Conservation (phyloP, 306 rosid genomes). For the Malus sylvestris region DNA sequence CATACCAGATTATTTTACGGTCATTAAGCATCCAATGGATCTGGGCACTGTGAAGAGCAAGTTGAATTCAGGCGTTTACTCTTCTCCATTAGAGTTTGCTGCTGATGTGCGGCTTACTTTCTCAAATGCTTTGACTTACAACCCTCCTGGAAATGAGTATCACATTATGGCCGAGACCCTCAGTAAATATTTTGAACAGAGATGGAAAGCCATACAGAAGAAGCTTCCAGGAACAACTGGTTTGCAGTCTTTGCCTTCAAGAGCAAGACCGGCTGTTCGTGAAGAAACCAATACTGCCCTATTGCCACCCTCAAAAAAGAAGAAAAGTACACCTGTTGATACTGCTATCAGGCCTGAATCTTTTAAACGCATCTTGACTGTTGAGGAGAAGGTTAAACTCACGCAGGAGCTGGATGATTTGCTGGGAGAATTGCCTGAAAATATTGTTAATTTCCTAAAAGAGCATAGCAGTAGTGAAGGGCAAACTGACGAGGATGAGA, state of each 20-base stretch:
- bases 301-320: slow-evolving; percentile 52
- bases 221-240: slow-evolving; percentile 39
- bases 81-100: slow-evolving; percentile 59
- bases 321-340: slow-evolving; percentile 33
- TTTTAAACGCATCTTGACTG: slow-evolving; percentile 36
- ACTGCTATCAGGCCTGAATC: slow-evolving; percentile 33
- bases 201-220: slow-evolving; percentile 72
- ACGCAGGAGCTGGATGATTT: slow-evolving; percentile 61
- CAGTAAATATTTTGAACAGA: slow-evolving; percentile 57
- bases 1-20: slow-evolving; percentile 78
- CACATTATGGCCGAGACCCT: slow-evolving; percentile 60
- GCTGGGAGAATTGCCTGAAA: slow-evolving; percentile 69
- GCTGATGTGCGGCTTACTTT: slow-evolving; percentile 81
- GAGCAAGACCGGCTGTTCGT: slow-evolving; percentile 20
- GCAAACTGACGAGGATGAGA: slow-evolving; percentile 67
- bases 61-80: slow-evolving; percentile 48
- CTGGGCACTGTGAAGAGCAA: slow-evolving; percentile 75
- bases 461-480: slow-evolving; percentile 46
- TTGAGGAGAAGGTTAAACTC: slow-evolving; percentile 61
- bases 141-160: slow-evolving; percentile 71
- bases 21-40: slow-evolving; percentile 95
- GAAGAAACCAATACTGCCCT: slow-evolving; percentile 34
- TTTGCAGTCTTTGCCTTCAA: slow-evolving; percentile 41
- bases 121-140: slow-evolving; percentile 81
- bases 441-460: slow-evolving; percentile 60